These are phyloP conservation scores for Artomyces pyxidatus DNA, from an alignment of 768 basidiomycete species.

Conservation along the genomic window DNA sequence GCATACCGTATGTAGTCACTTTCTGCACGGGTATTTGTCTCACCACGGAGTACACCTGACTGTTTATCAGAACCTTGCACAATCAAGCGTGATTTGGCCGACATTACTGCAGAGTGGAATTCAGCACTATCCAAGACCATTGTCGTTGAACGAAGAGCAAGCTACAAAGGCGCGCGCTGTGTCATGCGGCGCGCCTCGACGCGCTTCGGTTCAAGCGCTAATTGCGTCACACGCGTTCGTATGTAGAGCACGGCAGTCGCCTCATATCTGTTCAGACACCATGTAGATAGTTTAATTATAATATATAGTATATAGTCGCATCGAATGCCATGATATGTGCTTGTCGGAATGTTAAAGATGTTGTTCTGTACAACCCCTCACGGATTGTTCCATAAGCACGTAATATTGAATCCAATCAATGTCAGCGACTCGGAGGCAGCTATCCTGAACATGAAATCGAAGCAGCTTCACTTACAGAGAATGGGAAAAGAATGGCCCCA, in stretches of 20 bases:
- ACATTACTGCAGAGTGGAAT: slow-evolving; percentile 48
- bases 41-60: slow-evolving; percentile 65
- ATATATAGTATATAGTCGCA: background rate
- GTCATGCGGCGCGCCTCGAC: background rate
- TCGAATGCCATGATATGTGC: no score
- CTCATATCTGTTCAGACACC: background rate
- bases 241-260: background rate
- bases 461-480: no score
- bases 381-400: no score
- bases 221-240: background rate
- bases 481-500: no score
- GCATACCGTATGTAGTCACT: slow-evolving; percentile 71
- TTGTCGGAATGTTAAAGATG: no score
- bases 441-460: no score
- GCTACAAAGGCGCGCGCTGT: background rate
- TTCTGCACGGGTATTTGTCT: slow-evolving; percentile 57
- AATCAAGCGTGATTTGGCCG: background rate
- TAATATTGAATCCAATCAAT: no score
- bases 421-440: no score
- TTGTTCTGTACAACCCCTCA: no score
- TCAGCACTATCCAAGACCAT: slow-evolving; percentile 44
- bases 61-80: background rate
- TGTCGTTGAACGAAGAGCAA: background rate
- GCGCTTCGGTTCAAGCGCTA: background rate
- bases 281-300: background rate